Evolutionary conservation across 2,329 filamentous ascomycete species (phyloP), one percentile per base, ranked within the genome.

Genomic region (Calycina herbarum): DNA sequence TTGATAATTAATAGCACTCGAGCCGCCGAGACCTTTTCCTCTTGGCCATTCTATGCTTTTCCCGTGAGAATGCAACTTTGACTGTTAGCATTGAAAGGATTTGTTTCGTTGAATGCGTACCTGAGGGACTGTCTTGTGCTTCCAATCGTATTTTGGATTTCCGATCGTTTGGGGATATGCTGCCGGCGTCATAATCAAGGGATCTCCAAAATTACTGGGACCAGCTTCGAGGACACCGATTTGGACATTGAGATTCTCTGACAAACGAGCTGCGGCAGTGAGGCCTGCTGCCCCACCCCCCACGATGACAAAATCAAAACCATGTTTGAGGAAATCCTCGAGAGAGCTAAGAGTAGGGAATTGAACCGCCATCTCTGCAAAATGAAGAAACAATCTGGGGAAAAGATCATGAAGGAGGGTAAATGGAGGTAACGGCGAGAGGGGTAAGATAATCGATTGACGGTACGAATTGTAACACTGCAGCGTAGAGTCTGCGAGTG

Each of bases 231-330:
- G 67, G 8, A 81, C 78, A 5, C 78, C 71, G 17, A 81, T 77
- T 3, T 70, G 68, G 35, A 79, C 70, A 57, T 75, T 64, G 20
- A 72, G 68, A 67, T 80, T 74, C 64, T 80, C 79, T 15, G 73
- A 75, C 15, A 82, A 74, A 3, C 80, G 76, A 13, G 73, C 72
- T 10, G 80, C 80, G 11, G 81, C 71, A 2, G 78, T 75, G 5
- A 81, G 74, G n/a, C 80, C 80, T 5, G 79, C 75, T 0, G 79
- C 81, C 5, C 80, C 80, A 2, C 79, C 80, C 13, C 80, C 79
- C 7, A 80, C 76, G 31, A 82, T 67, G 42, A 82, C 67, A 61
- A 78, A 81, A 69, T 82, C 79, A 69, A 77, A 81, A 5, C 58
- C 57, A 15, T 63, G 63, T 5, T 45, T 20, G 27, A 59, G 38